Percentiles rank a stretch among this genome's conserved stretches.
Evolutionary conservation across 768 basidiomycete genomes (phyloP).

Genomic region (Amanita rubescens): DNA sequence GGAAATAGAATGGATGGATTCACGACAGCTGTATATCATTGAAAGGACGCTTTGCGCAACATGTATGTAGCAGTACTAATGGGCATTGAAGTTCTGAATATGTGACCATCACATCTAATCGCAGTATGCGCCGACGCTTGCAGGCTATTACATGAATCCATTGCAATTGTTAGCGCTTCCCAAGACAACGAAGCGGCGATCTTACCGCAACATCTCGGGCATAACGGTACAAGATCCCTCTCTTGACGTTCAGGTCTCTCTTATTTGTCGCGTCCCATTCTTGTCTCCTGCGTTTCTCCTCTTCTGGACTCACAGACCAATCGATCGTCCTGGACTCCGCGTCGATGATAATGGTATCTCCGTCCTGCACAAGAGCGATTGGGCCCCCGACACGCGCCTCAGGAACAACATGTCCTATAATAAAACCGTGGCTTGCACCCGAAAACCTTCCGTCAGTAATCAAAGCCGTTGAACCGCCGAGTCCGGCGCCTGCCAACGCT

Average conservation of each 20-base stretch:
- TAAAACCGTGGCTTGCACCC: constrained; percentile 58
- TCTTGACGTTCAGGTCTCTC: constrained; percentile 54
- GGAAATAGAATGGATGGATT: not conserved
- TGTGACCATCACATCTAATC: constrained; percentile 41
- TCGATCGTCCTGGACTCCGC: constrained; percentile 54
- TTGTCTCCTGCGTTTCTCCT: constrained; percentile 49
- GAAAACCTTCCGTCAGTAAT: constrained; percentile 90
- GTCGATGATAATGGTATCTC: constrained; percentile 74
- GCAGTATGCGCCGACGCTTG: constrained; percentile 75
- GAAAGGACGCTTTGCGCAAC: not conserved
- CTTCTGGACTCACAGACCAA: constrained; percentile 66
- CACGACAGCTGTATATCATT: not conserved
- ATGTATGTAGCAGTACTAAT: not conserved
- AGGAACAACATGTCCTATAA: constrained; percentile 51
- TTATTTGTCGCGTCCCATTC: constrained; percentile 70
- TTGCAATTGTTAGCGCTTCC: not conserved
- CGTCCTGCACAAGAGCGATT: constrained; percentile 81
- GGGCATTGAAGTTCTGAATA: not conserved
- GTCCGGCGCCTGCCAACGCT: constrained; percentile 78
- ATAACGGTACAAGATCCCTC: constrained; percentile 75
- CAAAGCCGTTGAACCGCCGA: constrained; percentile 69
- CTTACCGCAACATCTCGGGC: constrained; percentile 82
- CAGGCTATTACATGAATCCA: constrained; percentile 48
- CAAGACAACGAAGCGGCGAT: constrained; percentile 12
- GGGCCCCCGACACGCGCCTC: constrained; percentile 77